Conservation (phyloP, 805 yeast species). For the Cyberlindnera mrakii region DNA sequence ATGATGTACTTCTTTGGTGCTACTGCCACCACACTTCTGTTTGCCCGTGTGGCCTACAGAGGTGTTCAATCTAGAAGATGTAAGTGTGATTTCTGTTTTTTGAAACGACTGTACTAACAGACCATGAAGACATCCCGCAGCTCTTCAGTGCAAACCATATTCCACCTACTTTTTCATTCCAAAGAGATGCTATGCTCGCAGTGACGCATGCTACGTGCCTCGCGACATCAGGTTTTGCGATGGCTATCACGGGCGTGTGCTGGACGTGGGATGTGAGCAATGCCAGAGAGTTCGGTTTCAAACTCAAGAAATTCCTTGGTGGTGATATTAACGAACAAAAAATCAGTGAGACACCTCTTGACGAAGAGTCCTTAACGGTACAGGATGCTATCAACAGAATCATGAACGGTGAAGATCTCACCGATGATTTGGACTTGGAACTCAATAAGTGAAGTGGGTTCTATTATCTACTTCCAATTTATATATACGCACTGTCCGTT, state of each 20-base stretch:
- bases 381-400: slow-evolving; percentile 50
- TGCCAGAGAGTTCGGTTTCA: slow-evolving; percentile 64
- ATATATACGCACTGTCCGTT: background rate
- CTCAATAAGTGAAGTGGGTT: too few relatives aligned
- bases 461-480: background rate
- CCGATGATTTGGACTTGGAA: slow-evolving; percentile 8
- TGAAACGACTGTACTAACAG: slow-evolving; percentile 8
- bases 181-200: slow-evolving; percentile 80
- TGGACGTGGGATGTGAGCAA: slow-evolving; percentile 75
- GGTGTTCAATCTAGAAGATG: slow-evolving; percentile 63
- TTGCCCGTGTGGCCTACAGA: slow-evolving; percentile 69
- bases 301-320: slow-evolving; percentile 59
- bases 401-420: slow-evolving; percentile 35
- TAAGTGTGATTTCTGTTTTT: background rate
- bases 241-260: slow-evolving; percentile 67
- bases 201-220: slow-evolving; percentile 75
- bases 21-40: slow-evolving; percentile 63
- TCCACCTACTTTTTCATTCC: slow-evolving; percentile 77
- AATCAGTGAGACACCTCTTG: slow-evolving; percentile 40
- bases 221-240: slow-evolving; percentile 65
- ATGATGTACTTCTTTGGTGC: slow-evolving; percentile 68
- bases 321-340: slow-evolving; percentile 55
- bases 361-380: slow-evolving; percentile 52
- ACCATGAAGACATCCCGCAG: slow-evolving; percentile 47
- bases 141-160: slow-evolving; percentile 80